phyloP scores from a whole-genome alignment of 495 filamentous ascomycete species.

The Tetracladium marchalianum region DNA sequence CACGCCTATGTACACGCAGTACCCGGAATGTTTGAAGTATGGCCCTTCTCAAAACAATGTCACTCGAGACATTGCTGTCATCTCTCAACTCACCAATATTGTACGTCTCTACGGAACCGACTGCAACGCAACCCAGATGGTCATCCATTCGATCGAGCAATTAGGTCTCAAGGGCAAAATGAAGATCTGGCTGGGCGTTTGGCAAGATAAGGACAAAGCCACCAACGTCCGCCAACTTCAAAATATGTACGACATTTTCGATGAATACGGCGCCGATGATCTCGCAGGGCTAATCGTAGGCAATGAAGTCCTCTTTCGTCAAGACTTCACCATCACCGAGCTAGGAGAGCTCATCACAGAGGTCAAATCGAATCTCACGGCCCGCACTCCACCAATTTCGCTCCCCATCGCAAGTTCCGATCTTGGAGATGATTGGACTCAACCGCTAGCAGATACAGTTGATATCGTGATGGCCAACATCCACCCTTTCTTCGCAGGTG shows the following conservation, averaged over 20 bases:
- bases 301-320: constrained; percentile 85
- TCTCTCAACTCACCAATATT: constrained; percentile 83
- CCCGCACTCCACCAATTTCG: constrained; percentile 39
- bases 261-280: constrained; percentile 49
- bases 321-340: constrained; percentile 54
- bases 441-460: constrained; percentile 50
- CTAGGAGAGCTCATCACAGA: constrained; percentile 55
- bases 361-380: constrained; percentile 63
- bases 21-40: constrained; percentile 69
- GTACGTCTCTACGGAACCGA: constrained; percentile 92
- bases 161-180: constrained; percentile 61
- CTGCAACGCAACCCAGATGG: constrained; percentile 96
- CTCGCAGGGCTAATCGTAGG: constrained; percentile 87
- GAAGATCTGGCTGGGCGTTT: constrained; percentile 94
- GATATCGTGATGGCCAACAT: constrained; percentile 96
- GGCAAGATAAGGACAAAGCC: constrained; percentile 76
- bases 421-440: constrained; percentile 81
- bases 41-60: constrained; percentile 89
- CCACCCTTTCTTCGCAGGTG: constrained; percentile 92
- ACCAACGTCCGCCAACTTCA: constrained; percentile 73
- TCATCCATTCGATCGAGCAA: constrained; percentile 68
- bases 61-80: constrained; percentile 81
- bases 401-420: constrained; percentile 83
- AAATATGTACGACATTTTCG: constrained; percentile 73
- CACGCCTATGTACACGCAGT: constrained; percentile 83